A percentile compares a stretch with the other conserved stretches of the same genome.
phyloP scores from a whole-genome alignment of 345 rosid species.

The Punica granatum region DNA sequence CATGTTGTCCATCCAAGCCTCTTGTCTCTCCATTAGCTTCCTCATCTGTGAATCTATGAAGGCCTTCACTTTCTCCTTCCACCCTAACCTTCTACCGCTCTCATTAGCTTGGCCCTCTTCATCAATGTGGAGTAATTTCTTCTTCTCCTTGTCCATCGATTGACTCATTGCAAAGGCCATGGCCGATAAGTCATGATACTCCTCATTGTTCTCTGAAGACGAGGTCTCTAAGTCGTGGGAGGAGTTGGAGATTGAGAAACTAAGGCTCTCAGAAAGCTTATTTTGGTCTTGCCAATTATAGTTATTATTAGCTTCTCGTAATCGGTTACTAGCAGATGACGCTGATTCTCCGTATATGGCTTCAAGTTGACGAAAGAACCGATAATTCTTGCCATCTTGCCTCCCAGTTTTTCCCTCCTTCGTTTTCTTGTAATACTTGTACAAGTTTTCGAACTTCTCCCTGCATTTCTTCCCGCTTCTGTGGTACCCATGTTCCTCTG shows the following conservation, averaged over 20 bases:
- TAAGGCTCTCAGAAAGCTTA: constrained; percentile 22
- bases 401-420: constrained; percentile 54
- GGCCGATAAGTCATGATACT: constrained; percentile 33
- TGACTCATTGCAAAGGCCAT: constrained; percentile 43
- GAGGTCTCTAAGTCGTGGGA: constrained; percentile 42
- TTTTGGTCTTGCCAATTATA: constrained; percentile 11
- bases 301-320: constrained; percentile 9
- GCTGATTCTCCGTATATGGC: constrained; percentile 39
- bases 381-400: constrained; percentile 54
- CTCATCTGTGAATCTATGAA: constrained; percentile 36
- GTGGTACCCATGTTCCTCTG: constrained; percentile 45
- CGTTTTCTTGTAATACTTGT: constrained; percentile 63
- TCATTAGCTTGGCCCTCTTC: constrained; percentile 4
- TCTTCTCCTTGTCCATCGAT: constrained; percentile 13
- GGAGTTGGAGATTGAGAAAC: constrained; percentile 34
- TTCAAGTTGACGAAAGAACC: constrained; percentile 55
- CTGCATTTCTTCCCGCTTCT: constrained; percentile 58
- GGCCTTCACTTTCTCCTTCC: constrained; percentile 39
- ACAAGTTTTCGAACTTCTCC: constrained; percentile 56
- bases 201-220: constrained; percentile 31
- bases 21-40: constrained; percentile 42
- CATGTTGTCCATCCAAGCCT: constrained; percentile 56
- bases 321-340: constrained; percentile 9
- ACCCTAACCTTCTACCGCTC: constrained; percentile 19
- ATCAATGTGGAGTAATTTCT: constrained; percentile 16